Conservation (phyloP, 768 basidiomycete genomes). For the Tephrocybe sp. region DNA sequence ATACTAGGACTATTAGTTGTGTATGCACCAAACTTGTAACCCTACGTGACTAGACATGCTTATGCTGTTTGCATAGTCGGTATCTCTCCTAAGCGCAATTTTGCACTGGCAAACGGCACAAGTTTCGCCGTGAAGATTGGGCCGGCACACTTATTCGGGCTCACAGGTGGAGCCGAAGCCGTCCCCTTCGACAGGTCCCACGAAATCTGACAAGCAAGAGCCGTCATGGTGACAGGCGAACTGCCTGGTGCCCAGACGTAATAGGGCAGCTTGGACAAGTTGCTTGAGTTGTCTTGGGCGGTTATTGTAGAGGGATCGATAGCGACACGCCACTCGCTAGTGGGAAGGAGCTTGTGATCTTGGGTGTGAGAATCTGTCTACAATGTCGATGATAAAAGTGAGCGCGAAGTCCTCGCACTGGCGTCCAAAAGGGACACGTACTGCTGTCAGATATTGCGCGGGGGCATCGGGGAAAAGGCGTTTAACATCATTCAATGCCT, state of each 20-base stretch:
- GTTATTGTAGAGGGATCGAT: slow-evolving; percentile 37
- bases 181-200: slow-evolving; percentile 34
- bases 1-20: no score
- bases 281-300: slow-evolving; percentile 29
- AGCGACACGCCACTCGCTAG: slow-evolving; percentile 36
- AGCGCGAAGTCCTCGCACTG: background rate
- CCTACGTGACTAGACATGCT: background rate
- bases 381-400: background rate
- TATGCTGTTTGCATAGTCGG: slow-evolving; percentile 30
- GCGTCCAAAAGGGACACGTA: slow-evolving; percentile 20
- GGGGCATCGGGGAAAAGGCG: slow-evolving; percentile 37
- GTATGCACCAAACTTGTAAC: no score
- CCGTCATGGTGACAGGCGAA: slow-evolving; percentile 39
- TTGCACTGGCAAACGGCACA: slow-evolving; percentile 40
- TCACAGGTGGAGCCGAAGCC: slow-evolving; percentile 34
- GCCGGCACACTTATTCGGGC: slow-evolving; percentile 33
- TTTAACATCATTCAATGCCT: slow-evolving; percentile 34
- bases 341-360: slow-evolving; percentile 38
- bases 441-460: slow-evolving; percentile 32
- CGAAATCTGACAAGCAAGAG: slow-evolving; percentile 35
- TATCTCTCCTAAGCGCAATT: slow-evolving; percentile 39
- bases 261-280: slow-evolving; percentile 29
- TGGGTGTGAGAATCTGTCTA: slow-evolving; percentile 40
- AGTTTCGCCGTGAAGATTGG: slow-evolving; percentile 32
- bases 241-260: slow-evolving; percentile 40